Conservation (phyloP, 805 yeast species). For the Nakazawaea laoshanensis region DNA sequence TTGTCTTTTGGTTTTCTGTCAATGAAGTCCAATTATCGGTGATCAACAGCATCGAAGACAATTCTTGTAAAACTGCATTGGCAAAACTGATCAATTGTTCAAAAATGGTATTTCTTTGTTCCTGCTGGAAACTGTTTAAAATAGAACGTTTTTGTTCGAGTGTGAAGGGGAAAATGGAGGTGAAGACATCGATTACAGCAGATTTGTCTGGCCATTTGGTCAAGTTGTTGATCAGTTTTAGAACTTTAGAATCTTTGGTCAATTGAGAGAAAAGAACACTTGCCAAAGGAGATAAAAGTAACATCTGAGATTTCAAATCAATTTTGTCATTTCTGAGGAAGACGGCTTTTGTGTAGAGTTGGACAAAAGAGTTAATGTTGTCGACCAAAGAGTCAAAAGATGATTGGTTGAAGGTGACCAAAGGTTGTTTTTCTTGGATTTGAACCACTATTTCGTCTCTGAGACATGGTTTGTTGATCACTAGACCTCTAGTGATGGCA, state of each 20-base stretch:
- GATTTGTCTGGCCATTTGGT: slow-evolving; percentile 10
- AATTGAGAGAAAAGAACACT: slow-evolving; percentile 50
- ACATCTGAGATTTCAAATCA: slow-evolving; percentile 22
- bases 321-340: slow-evolving; percentile 12
- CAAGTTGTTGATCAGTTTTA: slow-evolving; percentile 15
- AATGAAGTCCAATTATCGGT: slow-evolving; percentile 21
- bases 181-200: slow-evolving; percentile 16
- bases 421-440: too few relatives aligned
- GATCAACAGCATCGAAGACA: slow-evolving; percentile 17
- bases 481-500: slow-evolving; percentile 36
- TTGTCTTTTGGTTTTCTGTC: slow-evolving; percentile 18
- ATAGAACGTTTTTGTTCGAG: slow-evolving; percentile 14
- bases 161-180: slow-evolving; percentile 23
- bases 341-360: too few relatives aligned
- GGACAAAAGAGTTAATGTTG: too few relatives aligned
- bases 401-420: too few relatives aligned
- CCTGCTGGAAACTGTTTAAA: slow-evolving; percentile 11
- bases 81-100: slow-evolving; percentile 16
- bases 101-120: slow-evolving; percentile 11
- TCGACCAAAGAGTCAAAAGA: too few relatives aligned
- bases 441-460: too few relatives aligned
- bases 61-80: slow-evolving; percentile 17
- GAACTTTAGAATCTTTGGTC: slow-evolving; percentile 23
- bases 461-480: too few relatives aligned
- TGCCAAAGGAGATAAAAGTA: slow-evolving; percentile 52